These are phyloP conservation scores for Teunomyces barrocoloradensis DNA, from an alignment of 805 yeast genomes.

Conservation along the genomic window DNA sequence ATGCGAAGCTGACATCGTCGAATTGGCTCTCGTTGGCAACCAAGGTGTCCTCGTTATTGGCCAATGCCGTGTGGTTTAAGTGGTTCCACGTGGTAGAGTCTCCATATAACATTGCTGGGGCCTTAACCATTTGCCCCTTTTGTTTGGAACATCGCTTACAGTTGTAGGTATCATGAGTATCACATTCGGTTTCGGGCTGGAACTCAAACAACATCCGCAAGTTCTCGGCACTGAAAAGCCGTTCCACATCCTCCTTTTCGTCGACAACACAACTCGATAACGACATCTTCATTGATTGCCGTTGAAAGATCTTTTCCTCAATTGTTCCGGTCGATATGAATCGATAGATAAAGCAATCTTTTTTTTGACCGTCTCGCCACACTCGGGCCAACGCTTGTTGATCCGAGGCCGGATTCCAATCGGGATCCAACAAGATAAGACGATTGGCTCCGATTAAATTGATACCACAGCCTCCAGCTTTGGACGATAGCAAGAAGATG, in stretches of 20 bases:
- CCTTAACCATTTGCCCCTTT: constrained; percentile 53
- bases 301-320: constrained; percentile 93
- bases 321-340: constrained; percentile 93
- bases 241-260: constrained; percentile 91
- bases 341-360: constrained; percentile 92
- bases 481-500: constrained; percentile 83
- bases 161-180: constrained; percentile 88
- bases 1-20: constrained; percentile 77
- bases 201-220: constrained; percentile 73
- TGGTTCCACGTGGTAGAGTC: constrained; percentile 99
- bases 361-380: constrained; percentile 99
- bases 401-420: constrained; percentile 98
- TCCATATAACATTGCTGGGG: constrained; percentile 92
- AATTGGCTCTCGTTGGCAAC: constrained; percentile 69
- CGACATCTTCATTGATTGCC: constrained; percentile 92
- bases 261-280: constrained; percentile 95
- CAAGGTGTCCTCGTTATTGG: constrained; percentile 69
- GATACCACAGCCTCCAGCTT: constrained; percentile 99
- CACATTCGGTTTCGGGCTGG: constrained; percentile 67
- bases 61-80: constrained; percentile 59
- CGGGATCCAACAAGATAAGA: constrained; percentile 80
- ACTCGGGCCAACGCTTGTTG: constrained; percentile 97
- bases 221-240: constrained; percentile 82
- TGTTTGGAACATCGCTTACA: constrained; percentile 71
- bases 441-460: constrained; percentile 96